A percentile compares a stretch with the other conserved stretches of the same genome.
These are phyloP conservation scores for Alnus rubra DNA, from an alignment of 306 rosid genomes.

Conservation along the genomic window DNA sequence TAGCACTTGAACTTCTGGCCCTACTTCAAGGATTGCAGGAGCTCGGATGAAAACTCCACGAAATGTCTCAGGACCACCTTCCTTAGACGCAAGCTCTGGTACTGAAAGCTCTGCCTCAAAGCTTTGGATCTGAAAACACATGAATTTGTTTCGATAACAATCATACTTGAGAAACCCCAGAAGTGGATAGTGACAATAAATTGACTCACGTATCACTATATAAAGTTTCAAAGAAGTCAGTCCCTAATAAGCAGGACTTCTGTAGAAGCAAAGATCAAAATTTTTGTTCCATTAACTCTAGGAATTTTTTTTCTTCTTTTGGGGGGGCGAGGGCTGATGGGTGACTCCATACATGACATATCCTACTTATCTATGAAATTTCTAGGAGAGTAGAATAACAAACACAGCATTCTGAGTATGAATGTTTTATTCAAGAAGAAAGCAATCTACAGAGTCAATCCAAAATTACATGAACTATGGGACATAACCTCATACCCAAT, in stretches of 20 bases:
- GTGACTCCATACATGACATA: neutral
- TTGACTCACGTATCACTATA: neutral
- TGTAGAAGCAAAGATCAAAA: neutral
- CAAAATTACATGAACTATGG: neutral
- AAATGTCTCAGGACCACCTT: slow-evolving; percentile 89
- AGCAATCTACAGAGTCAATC: neutral
- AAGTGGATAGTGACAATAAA: neutral
- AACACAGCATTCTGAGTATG: neutral
- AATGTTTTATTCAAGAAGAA: neutral
- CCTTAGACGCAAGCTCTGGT: slow-evolving; percentile 69
- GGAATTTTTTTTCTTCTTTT: neutral
- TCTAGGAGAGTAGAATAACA: neutral
- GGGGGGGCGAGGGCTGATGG: neutral
- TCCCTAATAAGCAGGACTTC: neutral
- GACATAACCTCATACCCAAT: neutral
- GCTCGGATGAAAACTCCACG: slow-evolving; percentile 95
- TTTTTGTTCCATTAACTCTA: neutral
- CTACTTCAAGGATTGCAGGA: slow-evolving; percentile 89
- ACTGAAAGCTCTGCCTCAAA: slow-evolving; percentile 78
- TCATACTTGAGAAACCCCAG: slow-evolving; percentile 2
- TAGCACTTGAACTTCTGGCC: slow-evolving; percentile 85
- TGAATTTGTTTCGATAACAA: slow-evolving; percentile 11
- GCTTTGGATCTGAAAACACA: slow-evolving; percentile 69
- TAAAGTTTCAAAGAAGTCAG: neutral
- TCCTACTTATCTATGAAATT: neutral